Evolutionary conservation across 805 yeast genomes (phyloP), one percentile per base, ranked within the genome.

Genomic region (Candida ficus): DNA sequence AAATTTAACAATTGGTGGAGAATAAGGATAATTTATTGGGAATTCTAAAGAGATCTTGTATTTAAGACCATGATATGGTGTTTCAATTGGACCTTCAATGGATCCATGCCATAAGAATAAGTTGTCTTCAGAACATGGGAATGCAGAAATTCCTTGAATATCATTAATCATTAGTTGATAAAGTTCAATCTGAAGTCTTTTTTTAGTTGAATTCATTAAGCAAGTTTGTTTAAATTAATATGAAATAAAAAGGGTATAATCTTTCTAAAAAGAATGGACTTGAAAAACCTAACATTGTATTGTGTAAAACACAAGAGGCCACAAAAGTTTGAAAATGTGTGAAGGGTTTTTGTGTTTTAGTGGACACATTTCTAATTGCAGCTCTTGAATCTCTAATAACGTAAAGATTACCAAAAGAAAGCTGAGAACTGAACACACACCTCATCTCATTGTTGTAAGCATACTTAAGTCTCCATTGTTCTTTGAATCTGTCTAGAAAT

Each of bases 1-100:
- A 53, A 79, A 79, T 48, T 61, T 67, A 53, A 79, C 71, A 22
- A 59, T 60, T 20, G 85, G 85, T 4, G 85, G 78, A 4, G 57
- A 75, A 79, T 26, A 26, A 13, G 28, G 28, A 26, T 26, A 26
- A 26, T 26, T 26, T 26, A 26, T 13, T 7, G 28, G 28, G 6
- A 26, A 26, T 26, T 26, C 16, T 13, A 26, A 26, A 13, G 28
- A 26, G 12, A 26, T 6, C n/a, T 26, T 26, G n/a, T 26, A 26
- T 26, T 26, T n/a, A 6, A 26, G n/a, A 12, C 28, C 28, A 12
- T 26, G 5, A 13, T 26, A 26, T 37, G 73, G 75, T 3, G 85
- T 77, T 10, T 64, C 82, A 16, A 52, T 50, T 4, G 82, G 81
- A 2, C 85, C 85, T 27, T 69, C 73, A 33, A 78, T 67, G 3